Base-by-base conservation (phyloP, 2,329 filamentous ascomycete genomes). In the Botrytis fragariae region DNA sequence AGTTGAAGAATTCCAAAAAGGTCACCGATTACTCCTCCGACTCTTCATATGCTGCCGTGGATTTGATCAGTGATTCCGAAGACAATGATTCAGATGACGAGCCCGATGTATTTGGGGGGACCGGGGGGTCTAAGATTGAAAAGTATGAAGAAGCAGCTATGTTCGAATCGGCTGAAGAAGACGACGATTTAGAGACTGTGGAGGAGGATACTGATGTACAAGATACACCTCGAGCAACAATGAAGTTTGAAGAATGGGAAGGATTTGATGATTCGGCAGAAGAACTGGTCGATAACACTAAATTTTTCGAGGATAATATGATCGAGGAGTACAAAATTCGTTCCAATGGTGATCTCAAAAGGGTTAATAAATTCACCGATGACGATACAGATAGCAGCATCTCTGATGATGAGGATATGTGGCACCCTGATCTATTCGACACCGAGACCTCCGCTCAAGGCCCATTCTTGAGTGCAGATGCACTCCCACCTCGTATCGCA, bases 21-120 rank as follows among this genome's bases (percentile, higher is more conserved):
- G 83, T 81, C 74, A 89, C 87, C 35, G 84, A 84, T 44, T 84
- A 84, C 9, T 88, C 87, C 9, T 87, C 88, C 16, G 92, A 94
- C 79, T 89, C 87, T 71, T 91, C 89, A 72, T 94, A 94, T 81
- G 92, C 90, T 2, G 92, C 87, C 54, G 91, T 97, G 74, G 92
- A 95, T 80, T 89, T 94, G 69, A 91, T 97, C 74, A 93, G 89
- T 77, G 93, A 95, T 78, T 91, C 89, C 18, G 93, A 95, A 75
- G 69, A 71, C 22, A 64, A 64, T 32, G 91, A 93, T 60, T 72
- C 71, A 37, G 72, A 73, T 76, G 93, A 95, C 81, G 91, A 95
- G 82, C 89, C 92, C 76, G 89, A 62, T 70, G 65, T 93, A 86
- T 89, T 95, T 72, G 88, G 92, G 79, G 89, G 90, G 86, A 87